Percentiles rank a stretch among this genome's conserved stretches.
Conservation (phyloP, 192 early-diverging fungal species). For the Rhizophagus prolifer region DNA sequence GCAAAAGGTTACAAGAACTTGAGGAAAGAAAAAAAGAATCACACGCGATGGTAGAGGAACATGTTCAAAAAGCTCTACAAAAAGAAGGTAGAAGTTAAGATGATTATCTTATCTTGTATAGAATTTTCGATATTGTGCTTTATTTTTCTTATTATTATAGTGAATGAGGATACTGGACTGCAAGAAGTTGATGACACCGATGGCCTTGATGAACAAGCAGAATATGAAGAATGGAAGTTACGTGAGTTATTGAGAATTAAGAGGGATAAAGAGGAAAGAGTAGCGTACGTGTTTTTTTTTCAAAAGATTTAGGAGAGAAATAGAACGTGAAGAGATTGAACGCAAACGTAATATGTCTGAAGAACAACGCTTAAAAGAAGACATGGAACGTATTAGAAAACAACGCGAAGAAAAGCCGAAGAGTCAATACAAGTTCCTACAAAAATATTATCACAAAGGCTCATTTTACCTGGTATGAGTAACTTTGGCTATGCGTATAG, state of each 20-base stretch:
- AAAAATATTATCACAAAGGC: conserved; percentile 88
- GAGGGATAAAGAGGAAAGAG: conserved; percentile 77
- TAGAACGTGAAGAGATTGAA: conserved; percentile 78
- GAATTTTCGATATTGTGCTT: conserved; percentile 16
- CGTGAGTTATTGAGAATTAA: conserved; percentile 88
- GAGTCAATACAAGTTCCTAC: conserved; percentile 58
- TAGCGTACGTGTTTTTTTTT: conserved; percentile 47
- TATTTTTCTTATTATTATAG: conserved; percentile 33
- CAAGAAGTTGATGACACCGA: conserved; percentile 89
- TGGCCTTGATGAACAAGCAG: conserved; percentile 80
- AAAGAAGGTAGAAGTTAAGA: conserved; percentile 48
- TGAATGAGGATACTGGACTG: conserved; percentile 39
- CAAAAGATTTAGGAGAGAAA: conserved; percentile 51
- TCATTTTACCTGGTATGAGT: conserved; percentile 72
- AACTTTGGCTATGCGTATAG: conserved; percentile 38
- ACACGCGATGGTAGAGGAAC: conserved; percentile 71
- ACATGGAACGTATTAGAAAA: conserved; percentile 59
- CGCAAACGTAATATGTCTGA: conserved; percentile 81
- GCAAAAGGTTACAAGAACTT: conserved; percentile 41
- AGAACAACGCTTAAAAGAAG: conserved; percentile 72
- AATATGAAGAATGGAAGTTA: conserved; percentile 88
- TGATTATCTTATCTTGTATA: conserved; percentile 20
- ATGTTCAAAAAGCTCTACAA: conserved; percentile 60
- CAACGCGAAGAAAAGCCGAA: conserved; percentile 62
- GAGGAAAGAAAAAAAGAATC: conserved; percentile 75